Conservation (phyloP, 352 stramenopile species). For the Globisporangium canariense region DNA sequence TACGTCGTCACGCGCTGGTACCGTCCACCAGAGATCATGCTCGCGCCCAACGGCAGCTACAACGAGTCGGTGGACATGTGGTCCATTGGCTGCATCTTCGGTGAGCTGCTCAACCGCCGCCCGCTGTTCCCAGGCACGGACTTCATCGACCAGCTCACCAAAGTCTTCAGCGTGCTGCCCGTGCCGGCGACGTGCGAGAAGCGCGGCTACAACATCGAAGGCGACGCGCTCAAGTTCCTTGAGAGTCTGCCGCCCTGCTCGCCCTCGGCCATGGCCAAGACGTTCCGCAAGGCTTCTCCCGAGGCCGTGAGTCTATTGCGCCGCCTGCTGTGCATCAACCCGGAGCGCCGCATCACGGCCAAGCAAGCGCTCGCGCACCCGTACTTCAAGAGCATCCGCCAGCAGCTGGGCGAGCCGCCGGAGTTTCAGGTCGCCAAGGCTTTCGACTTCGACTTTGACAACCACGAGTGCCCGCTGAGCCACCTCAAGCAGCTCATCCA, state of each 20-base stretch:
- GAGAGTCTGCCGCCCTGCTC: conserved; percentile 71
- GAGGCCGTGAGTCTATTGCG: conserved; percentile 69
- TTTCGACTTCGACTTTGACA: conserved; percentile 86
- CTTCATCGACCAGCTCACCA: conserved; percentile 80
- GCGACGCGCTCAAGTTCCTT: conserved; percentile 73
- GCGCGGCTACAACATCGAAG: conserved; percentile 69
- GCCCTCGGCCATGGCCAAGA: conserved; percentile 60
- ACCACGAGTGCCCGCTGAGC: conserved; percentile 54
- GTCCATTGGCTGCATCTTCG: conserved; percentile 93
- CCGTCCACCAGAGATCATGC: conserved; percentile 81
- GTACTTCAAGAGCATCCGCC: conserved; percentile 83
- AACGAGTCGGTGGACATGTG: conserved; percentile 84
- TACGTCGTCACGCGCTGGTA: conserved; percentile 93
- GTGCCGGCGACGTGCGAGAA: conserved; percentile 64
- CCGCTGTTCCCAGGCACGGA: conserved; percentile 74
- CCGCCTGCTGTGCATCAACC: conserved; percentile 86
- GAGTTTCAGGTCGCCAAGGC: conserved; percentile 59
- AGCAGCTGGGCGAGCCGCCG: conserved; percentile 65
- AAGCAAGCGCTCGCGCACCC: conserved; percentile 89
- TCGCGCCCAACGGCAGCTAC: conserved; percentile 75
- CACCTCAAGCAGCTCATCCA: conserved; percentile 74
- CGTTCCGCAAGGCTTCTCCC: conserved; percentile 61
- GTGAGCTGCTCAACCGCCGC: conserved; percentile 81
- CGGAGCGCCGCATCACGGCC: conserved; percentile 83
- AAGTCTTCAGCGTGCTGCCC: conserved; percentile 68